phyloP scores from a whole-genome alignment of 345 rosid species.

The Corchorus olitorius region DNA sequence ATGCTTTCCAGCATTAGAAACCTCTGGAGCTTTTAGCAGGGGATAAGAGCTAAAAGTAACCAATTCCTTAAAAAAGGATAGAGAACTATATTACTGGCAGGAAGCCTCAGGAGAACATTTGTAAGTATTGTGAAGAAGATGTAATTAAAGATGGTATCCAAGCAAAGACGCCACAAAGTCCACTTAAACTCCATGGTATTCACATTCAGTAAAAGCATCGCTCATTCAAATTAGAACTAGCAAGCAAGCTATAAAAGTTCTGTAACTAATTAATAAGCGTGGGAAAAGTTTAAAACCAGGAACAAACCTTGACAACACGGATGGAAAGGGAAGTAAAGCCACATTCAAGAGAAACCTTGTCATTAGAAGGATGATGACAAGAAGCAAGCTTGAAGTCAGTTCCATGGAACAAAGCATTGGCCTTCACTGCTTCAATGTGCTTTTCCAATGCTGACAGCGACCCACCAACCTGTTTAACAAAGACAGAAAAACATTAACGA shows the following conservation, averaged over 20 bases:
- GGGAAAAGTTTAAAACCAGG: not conserved
- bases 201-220: not conserved
- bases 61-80: constrained; percentile 62
- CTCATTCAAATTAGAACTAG: constrained; percentile 6
- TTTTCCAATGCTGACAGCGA: constrained; percentile 53
- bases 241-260: not conserved
- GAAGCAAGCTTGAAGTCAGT: constrained; percentile 96
- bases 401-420: constrained; percentile 60
- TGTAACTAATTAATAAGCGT: too few relatives aligned
- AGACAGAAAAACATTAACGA: not conserved
- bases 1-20: constrained; percentile 83
- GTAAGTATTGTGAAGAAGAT: not conserved
- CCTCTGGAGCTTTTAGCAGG: constrained; percentile 57
- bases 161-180: not conserved
- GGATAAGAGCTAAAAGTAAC: constrained; percentile 83
- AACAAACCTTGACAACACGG: constrained; percentile 71
- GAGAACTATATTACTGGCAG: not conserved
- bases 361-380: constrained; percentile 60
- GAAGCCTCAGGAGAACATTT: not conserved
- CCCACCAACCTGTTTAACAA: constrained; percentile 74
- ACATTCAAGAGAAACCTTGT: constrained; percentile 76
- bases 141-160: not conserved
- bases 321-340: constrained; percentile 90
- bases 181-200: not conserved
- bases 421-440: constrained; percentile 61